Evolutionary conservation across 306 rosid genomes (phyloP), one percentile per base, ranked within the genome.

Genomic region (Pyrus bretschneideri): DNA sequence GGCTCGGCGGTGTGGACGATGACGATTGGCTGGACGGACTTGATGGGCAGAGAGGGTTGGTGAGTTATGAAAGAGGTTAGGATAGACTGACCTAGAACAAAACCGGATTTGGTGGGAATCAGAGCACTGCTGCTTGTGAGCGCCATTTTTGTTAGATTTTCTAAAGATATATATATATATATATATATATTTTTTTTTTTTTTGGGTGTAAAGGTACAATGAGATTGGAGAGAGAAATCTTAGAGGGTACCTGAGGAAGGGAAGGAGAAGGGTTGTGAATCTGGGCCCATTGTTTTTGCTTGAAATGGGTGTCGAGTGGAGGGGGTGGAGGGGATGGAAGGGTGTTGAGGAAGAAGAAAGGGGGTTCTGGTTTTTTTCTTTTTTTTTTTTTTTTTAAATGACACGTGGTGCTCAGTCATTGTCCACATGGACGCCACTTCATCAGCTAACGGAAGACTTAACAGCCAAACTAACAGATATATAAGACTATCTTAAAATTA

Each of bases 1-100:
- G 98, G 96, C 33, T 92, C 97, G 18, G 99, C 91, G 3, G 97
- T 93, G 67, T 90, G 97, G 22, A 87, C 96, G 64, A 95, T 90
- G 1, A 84, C 5, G 69, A 86, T 84, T 61, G 88, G 80, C 52
- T 79, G 72, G 11, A 76, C 31, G 22, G 70, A 42, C 46, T 23
- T 63, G 86, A 51, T 45, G 52, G 75, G 62, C 59, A 84, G 40
- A 67, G 89, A 74, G 12, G 89, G 79, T 49, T 77, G 89, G 79
- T 60, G 80, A 70, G 81, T 68, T 81, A 70, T 86, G 12, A 72
- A 86, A 73, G 80, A 58, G 42, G 69, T 51, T 14, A 75, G 5
- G 13, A 75, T 69, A 29, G 67, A 42, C 45, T 67, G 73, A 33
- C 59, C 63, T 18, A 80, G 87, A 76, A 86, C n/a, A 60, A 88